Evolutionary conservation across 768 basidiomycete species (phyloP), one percentile per base, ranked within the genome.

Genomic region (Hygrocybe punicea): DNA sequence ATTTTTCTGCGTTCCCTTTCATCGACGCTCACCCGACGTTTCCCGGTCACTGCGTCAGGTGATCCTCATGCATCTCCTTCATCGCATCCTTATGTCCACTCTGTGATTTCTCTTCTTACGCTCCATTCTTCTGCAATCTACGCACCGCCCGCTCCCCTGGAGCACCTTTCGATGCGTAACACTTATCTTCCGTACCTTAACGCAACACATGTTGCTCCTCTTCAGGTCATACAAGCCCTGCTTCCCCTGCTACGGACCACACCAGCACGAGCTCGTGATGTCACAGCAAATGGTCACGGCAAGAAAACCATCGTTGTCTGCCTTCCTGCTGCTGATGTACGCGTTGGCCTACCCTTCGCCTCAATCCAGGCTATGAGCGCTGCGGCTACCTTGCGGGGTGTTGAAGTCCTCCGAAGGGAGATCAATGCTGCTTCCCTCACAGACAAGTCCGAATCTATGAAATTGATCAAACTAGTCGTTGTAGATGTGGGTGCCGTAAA

Each of bases 1-100:
- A 76, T 84, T 45, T 94, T 94, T 76, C 76, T 94, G 40, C 86
- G 92, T 54, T 93, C 91, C 7, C 74, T 95, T 37, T 78, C 84
- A 2, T 87, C 92, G 0, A 85, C 90, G 0, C 78, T 95, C 8
- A 87, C 88, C 16, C 86, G 91, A 60, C 83, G 84, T 48, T 95
- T 92, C 73, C 93, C 93, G 3, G 81, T 91, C 61, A 85, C 81
- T 34, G 71, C 84, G 6, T 74, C 88, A 2, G 93, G 93, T 23
- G 93, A 95, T 69, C 92, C 93, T 2, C 90, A 85, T 67, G 82
- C 79, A 21, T 77, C 86, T 0, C 82, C 85, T 21, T 74, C 83
- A 24, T 71, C 84, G 16, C 79, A 85, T 65, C 84, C 88, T 2
- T 84, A 88, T 69, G 78, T 95, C 44, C 85, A 89, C 60, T 87